Base-by-base conservation (phyloP, 192 early-diverging fungal genomes). In the Coemansia sp. region DNA sequence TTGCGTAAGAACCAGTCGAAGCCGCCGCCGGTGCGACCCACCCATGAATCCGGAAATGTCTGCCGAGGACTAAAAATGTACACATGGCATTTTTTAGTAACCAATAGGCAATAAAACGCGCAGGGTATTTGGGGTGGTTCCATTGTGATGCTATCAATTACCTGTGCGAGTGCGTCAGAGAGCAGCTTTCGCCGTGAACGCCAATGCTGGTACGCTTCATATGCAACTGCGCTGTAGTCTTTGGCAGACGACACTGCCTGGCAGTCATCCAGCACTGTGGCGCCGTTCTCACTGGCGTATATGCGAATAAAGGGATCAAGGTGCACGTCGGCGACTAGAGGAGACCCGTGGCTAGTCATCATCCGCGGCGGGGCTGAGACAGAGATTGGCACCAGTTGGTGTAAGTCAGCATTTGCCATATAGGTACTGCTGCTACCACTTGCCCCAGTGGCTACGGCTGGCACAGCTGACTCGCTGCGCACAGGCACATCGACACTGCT, bases 1-100 rank as follows among this genome's bases (percentile, higher is more conserved):
- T 62, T 77, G 75, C 0, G 60, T 57, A 22, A 77, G 61, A 11
- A 77, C 75, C 18, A 77, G 58, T n/a, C 65, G 69, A 40, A 77
- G 41, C 14, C 65, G 75, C 46, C 75, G 65, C 46, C 75, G 50
- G 7, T 48, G 33, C 0, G 75, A 56, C 3, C 75, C 75, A 24
- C 39, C 17, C 36, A 63, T 61, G 58, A 77, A 77, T 14, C 68
- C 75, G 18, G 65, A 33, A 24, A 77, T 53, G 35, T 77, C 75
- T n/a, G 65, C 18, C 11, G 34, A 19, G 9, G 68, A 63, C 64
- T 76, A 76, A 44, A 70, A 1, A 34, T n/a, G 7, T 12, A 24
- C 3, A 4, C 46, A 32, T 11, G 3, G 6, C 15, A 2, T 14
- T 33, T 12, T 35, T 59, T 43, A 63, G 63, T 41, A 54, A 26